These are phyloP conservation scores for Martiniozyma asiatica DNA, from an alignment of 1,139 yeast species.

Conservation along the genomic window DNA sequence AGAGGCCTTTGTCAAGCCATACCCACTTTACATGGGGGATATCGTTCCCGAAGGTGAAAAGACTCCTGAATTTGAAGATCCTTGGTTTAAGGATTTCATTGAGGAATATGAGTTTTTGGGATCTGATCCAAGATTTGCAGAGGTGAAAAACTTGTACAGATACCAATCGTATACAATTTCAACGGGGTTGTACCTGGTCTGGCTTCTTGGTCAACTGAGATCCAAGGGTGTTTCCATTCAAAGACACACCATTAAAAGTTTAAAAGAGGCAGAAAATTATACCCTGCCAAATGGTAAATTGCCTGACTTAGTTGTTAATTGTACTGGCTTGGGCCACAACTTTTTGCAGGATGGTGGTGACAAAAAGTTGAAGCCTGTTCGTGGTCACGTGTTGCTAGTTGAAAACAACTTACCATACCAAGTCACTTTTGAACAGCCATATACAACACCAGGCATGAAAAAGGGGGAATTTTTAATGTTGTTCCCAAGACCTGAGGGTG, in stretches of 20 bases:
- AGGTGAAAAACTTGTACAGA: slow-evolving; percentile 13
- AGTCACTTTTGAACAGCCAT: slow-evolving; percentile 24
- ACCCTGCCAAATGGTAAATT: slow-evolving; percentile 14
- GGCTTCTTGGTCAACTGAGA: slow-evolving; percentile 25
- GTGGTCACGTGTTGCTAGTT: slow-evolving; percentile 35
- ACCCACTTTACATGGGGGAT: slow-evolving; percentile 24
- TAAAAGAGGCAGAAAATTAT: slow-evolving; percentile 24
- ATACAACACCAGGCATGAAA: slow-evolving; percentile 19
- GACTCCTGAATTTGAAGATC: slow-evolving; percentile 16
- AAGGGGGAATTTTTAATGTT: slow-evolving; percentile 32
- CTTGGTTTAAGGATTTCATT: slow-evolving; percentile 32
- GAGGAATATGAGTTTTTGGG: slow-evolving; percentile 28
- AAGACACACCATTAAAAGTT: slow-evolving; percentile 22
- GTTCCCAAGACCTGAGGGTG: slow-evolving; percentile 43
- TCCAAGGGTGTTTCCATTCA: slow-evolving; percentile 26
- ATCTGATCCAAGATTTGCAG: slow-evolving; percentile 18
- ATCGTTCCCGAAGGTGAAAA: slow-evolving; percentile 13
- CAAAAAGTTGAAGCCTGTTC: slow-evolving; percentile 25
- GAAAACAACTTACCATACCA: slow-evolving; percentile 26
- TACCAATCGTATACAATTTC: slow-evolving; percentile 28
- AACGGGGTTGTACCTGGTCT: slow-evolving; percentile 32
- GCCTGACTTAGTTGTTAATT: slow-evolving; percentile 33
- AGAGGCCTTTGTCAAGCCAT: slow-evolving; percentile 26
- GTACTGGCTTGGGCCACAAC: slow-evolving; percentile 31
- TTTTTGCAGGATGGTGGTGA: slow-evolving; percentile 27